phyloP scores from a whole-genome alignment of 805 yeast species.

The Maudiozyma turicensis region DNA sequence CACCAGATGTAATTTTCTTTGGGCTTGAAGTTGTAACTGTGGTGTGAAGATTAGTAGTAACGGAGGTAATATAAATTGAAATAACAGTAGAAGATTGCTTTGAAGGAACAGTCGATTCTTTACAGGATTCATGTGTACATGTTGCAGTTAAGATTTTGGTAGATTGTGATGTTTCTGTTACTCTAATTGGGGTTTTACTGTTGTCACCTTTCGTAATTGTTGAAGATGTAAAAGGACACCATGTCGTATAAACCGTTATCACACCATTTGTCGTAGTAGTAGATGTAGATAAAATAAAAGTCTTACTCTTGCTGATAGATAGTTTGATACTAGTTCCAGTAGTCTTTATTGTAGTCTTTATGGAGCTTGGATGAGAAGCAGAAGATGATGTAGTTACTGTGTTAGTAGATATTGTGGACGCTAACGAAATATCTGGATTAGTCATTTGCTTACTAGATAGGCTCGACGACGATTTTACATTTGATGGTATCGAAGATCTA shows the following conservation, averaged over 20 bases:
- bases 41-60: too few species aligned
- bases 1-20: too few species aligned
- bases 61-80: neutral
- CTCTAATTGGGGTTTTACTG: constrained; percentile 3
- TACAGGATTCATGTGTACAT: neutral
- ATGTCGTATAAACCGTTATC: constrained; percentile 32
- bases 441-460: too few species aligned
- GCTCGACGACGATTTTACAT: too few species aligned
- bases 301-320: neutral
- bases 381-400: neutral
- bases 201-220: neutral
- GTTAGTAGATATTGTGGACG: too few species aligned
- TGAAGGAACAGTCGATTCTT: too few species aligned
- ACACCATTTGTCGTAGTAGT: constrained; percentile 5
- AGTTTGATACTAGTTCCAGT: neutral
- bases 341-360: neutral
- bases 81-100: too few species aligned
- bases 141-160: neutral
- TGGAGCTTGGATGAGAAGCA: neutral
- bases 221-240: constrained; percentile 25
- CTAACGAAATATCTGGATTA: too few species aligned
- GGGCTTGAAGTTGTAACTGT: too few species aligned
- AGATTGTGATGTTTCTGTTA: too few species aligned
- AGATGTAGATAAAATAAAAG: neutral
- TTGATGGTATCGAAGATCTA: too few species aligned